Conservation (phyloP, 495 filamentous ascomycete genomes). For the Daldinia concentrica region DNA sequence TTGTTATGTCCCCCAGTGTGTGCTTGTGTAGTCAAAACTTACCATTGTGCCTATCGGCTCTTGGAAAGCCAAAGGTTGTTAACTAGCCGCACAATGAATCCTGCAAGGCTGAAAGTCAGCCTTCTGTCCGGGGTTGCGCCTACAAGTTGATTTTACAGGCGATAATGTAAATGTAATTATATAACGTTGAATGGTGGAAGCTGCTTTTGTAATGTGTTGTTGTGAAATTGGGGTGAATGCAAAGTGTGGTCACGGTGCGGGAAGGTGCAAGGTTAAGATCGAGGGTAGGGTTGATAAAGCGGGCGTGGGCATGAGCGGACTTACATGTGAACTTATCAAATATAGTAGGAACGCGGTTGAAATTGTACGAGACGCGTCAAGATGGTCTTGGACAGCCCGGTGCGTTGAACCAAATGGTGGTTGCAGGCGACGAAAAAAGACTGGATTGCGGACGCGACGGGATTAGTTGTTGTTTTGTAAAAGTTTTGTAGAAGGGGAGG, state of each 20-base stretch:
- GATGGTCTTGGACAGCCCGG: slow-evolving; percentile 17
- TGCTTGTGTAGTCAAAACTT: slow-evolving; percentile 12
- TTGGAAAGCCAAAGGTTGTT: slow-evolving; percentile 34
- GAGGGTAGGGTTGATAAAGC: slow-evolving; percentile 40
- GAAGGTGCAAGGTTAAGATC: slow-evolving; percentile 40
- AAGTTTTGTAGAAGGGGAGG: slow-evolving; percentile 48
- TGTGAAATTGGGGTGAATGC: slow-evolving; percentile 49
- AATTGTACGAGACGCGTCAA: slow-evolving; percentile 39
- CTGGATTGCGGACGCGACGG: slow-evolving; percentile 30
- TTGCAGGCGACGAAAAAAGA: slow-evolving; percentile 35
- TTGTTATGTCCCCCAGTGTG: background rate
- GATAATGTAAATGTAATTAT: slow-evolving; percentile 13
- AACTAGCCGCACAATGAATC: slow-evolving; percentile 34
- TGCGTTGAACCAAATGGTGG: slow-evolving; percentile 30
- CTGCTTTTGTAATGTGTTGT: slow-evolving; percentile 41
- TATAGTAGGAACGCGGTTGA: slow-evolving; percentile 29
- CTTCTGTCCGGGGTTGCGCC: slow-evolving; percentile 34
- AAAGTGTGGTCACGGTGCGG: slow-evolving; percentile 44
- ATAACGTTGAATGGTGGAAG: slow-evolving; percentile 41
- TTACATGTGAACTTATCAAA: slow-evolving; percentile 44
- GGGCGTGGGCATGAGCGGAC: slow-evolving; percentile 16
- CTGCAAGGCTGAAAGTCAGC: slow-evolving; percentile 56
- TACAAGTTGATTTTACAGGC: slow-evolving; percentile 25
- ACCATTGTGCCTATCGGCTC: slow-evolving; percentile 39
- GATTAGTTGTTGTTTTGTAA: slow-evolving; percentile 38